Base-by-base conservation (phyloP, 106 monocot species). In the Platanthera zijinensis region DNA sequence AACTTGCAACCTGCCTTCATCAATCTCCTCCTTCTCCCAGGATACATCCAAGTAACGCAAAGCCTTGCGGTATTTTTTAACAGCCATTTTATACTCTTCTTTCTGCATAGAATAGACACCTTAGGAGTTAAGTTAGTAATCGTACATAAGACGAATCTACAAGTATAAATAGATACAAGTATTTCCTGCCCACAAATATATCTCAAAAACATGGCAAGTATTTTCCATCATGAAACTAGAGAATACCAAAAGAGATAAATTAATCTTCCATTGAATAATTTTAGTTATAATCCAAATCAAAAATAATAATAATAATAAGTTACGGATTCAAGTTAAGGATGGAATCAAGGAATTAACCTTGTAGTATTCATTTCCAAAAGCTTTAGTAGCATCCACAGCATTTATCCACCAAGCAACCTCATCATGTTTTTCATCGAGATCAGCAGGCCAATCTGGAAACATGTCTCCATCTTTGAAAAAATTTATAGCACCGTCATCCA, bases 401-500 rank as follows among this genome's bases (percentile, higher is more conserved):
- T 76, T 73, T n/a, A 87, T 84, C 87, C 87, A 87, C 87, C 87
- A 87, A 25, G 84, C 78, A 48, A 87, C 67, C 71, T 87, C 84
- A 52, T 51, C 78, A 57, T 83, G 84, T 57, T 87, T 84, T 72
- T 78, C 81, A 72, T 84, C 84, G 17, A 87, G 70, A 69, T 84
- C 86, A 54, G 57, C 74, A 21, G 86, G 83, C 86, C 86, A 87
- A 80, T 95, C 95, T 77, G 95, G 92, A 86, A 76, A 82, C 79
- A 82, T 78, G 77, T 95, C 95, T 46, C 89, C 92, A 86, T 95
- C 95, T 80, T 90, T 88, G 72, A 95, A 92, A 75, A 88, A 95
- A 80, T 90, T 90, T 71, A 51, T 71, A 73, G 86, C 77, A 51
- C 92, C 92, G 84, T 92, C 87, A 80, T 85, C 84, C 59, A 50